Conservation (phyloP, 768 basidiomycete species). For the Filobasidium wieringae region DNA sequence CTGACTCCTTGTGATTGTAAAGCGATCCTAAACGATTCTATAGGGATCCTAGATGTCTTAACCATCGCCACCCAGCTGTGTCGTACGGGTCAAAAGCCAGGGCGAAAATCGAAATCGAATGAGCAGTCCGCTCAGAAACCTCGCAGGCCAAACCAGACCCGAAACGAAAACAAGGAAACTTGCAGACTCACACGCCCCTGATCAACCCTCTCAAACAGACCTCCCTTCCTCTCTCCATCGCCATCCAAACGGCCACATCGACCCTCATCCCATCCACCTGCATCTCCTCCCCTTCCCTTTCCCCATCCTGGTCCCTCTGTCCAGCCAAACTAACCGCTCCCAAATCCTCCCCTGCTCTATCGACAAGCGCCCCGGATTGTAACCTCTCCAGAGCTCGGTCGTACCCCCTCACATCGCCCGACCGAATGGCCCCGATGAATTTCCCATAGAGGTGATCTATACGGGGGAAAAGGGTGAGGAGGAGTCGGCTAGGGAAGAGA, state of each 20-base stretch:
- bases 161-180: no score
- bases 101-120: not conserved
- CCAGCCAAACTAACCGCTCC: not conserved
- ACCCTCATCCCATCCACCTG: conserved; percentile 36
- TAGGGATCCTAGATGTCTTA: conserved; percentile 64
- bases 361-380: not conserved
- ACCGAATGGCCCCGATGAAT: conserved; percentile 65
- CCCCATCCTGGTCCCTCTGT: not conserved
- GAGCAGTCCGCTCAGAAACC: not conserved
- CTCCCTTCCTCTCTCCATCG: conserved; percentile 77
- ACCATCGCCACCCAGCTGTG: conserved; percentile 66
- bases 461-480: conserved; percentile 61
- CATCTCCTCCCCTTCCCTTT: not conserved
- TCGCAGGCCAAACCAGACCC: not conserved
- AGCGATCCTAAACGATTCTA: conserved; percentile 68
- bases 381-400: conserved; percentile 53
- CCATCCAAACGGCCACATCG: conserved; percentile 75
- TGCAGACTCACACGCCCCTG: conserved; percentile 42
- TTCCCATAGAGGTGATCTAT: conserved; percentile 63
- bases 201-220: conserved; percentile 74
- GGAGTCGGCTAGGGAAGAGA: conserved; percentile 61
- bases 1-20: conserved; percentile 55
- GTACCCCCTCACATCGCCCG: conserved; percentile 66
- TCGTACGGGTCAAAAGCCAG: conserved; percentile 9
- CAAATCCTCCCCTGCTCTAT: conserved; percentile 50